Base-by-base conservation (phyloP, 2,329 filamentous ascomycete species). In the Escovopsis sp. region DNA sequence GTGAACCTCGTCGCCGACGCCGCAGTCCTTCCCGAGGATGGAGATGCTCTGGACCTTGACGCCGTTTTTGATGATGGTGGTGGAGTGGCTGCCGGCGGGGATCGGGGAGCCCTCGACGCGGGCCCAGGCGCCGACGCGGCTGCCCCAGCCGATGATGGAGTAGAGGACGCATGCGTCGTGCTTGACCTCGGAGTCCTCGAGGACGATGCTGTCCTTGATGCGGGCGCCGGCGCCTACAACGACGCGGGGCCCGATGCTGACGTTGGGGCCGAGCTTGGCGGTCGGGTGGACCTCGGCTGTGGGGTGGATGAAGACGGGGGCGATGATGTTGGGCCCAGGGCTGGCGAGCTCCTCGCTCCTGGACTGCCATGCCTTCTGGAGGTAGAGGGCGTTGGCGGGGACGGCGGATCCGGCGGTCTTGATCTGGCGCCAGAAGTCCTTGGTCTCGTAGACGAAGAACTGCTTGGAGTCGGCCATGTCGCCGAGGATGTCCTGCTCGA, bases 351-450 rank as follows among this genome's bases (percentile, higher is more conserved):
- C 88, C 28, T 46, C 39, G 27, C 83, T 85, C 46, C 76, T 76
- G 31, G 68, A 72, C 61, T 96, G 88, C 66, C 80, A 80, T 15
- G 90, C 88, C 65, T 94, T 85, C 56, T 92, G 85, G 36, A 98
- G 75, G 62, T 98, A 98, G 25, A 98, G 72, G 12, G 90, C 90
- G 53, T 96, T 96, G 43, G 90, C 90, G 13, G 90, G 90, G 19
- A 98, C 86, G 34, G 90, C 90, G 5, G 88, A 96, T 40, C 90
- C 90, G 40, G 90, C 90, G 2, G 90, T 94, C 73, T 98, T 98
- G 72, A 98, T 96, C 68, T 98, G 90, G 49, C 90, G 85, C 90
- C 90, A 98, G 61, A 98, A 98, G 58, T 96, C 90, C 65, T 92
- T 93, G 45, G 88, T 96, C 66, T 98, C 90, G 58, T 94, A 82